Conservation (phyloP, 2,329 filamentous ascomycete genomes). For the Exophiala mesophila region DNA sequence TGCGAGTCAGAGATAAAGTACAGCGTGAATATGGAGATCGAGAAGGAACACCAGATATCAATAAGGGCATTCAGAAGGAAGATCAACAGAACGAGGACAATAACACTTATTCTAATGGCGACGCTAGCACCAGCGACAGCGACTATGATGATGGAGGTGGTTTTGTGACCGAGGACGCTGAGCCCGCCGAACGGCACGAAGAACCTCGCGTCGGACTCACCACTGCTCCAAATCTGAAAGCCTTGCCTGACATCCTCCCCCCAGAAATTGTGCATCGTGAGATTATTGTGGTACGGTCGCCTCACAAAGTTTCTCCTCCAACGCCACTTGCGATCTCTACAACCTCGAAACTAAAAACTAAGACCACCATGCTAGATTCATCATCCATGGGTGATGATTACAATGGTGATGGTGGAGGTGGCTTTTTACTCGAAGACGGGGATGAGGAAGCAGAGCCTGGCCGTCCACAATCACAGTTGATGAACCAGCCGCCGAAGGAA, state of each 20-base stretch:
- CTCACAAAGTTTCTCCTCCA: constrained; percentile 16
- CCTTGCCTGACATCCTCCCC: constrained; percentile 13
- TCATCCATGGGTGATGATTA: neutral
- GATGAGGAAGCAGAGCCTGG: neutral
- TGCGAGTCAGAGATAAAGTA: constrained; percentile 69
- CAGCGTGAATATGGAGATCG: constrained; percentile 47
- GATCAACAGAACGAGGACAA: constrained; percentile 33
- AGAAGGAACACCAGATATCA: constrained; percentile 26
- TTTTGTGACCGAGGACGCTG: constrained; percentile 35
- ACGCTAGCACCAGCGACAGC: constrained; percentile 31
- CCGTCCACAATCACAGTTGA: neutral
- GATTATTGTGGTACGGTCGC: constrained; percentile 20
- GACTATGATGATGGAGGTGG: constrained; percentile 33
- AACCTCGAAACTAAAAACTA: neutral
- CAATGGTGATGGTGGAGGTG: constrained; percentile 5
- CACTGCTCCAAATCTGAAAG: constrained; percentile 12
- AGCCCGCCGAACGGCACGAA: constrained; percentile 13
- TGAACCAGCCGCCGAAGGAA: neutral
- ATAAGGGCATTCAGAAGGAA: neutral
- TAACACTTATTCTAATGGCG: constrained; percentile 28
- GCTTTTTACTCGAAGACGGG: constrained; percentile 18
- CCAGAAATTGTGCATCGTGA: constrained; percentile 18
- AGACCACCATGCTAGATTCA: neutral
- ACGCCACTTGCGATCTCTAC: too few relatives aligned
- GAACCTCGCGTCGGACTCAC: neutral